Evolutionary conservation across 2,329 filamentous ascomycete species (phyloP).

Genomic region (Hypomyces perniciosus): DNA sequence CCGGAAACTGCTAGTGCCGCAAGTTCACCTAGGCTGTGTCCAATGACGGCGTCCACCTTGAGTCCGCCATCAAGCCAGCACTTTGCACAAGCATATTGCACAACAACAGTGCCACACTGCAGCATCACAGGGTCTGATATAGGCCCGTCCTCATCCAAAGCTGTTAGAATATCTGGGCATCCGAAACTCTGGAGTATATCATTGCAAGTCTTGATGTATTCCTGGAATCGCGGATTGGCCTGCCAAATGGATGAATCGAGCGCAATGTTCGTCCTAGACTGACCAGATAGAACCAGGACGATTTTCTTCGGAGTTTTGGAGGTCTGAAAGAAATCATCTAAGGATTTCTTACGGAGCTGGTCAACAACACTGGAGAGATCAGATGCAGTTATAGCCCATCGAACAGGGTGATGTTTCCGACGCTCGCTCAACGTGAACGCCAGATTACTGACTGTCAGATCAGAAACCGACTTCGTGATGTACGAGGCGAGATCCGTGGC

Average conservation of each 20-base stretch:
- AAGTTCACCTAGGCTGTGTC: constrained; percentile 8
- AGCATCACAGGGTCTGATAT: constrained; percentile 12
- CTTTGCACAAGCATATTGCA: constrained; percentile 18
- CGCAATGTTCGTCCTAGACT: constrained; percentile 20
- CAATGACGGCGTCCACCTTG: constrained; percentile 1
- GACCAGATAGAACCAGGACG: constrained; percentile 34
- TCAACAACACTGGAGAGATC: constrained; percentile 1
- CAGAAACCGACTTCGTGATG: constrained; percentile 1
- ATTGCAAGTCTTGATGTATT: constrained; percentile 31
- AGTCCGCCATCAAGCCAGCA: constrained; percentile 19
- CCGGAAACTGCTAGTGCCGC: constrained; percentile 6
- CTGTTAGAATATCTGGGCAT: constrained; percentile 25
- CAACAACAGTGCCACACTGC: constrained; percentile 14
- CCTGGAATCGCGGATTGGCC: constrained; percentile 17
- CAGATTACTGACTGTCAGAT: constrained; percentile 10
- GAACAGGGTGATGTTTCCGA: constrained; percentile 13
- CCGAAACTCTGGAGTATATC: constrained; percentile 20
- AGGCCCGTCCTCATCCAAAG: constrained; percentile 21
- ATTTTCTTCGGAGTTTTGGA: constrained; percentile 17
- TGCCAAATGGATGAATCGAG: constrained; percentile 7
- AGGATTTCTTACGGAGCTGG: constrained; percentile 1
- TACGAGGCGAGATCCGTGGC: constrained; percentile 6
- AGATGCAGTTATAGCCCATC: constrained; percentile 12
- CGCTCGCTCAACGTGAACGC: constrained; percentile 15
- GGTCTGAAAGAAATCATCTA: constrained; percentile 1